Evolutionary conservation across 2,329 filamentous ascomycete species (phyloP).

Genomic region (Herpotrichia juniperi): DNA sequence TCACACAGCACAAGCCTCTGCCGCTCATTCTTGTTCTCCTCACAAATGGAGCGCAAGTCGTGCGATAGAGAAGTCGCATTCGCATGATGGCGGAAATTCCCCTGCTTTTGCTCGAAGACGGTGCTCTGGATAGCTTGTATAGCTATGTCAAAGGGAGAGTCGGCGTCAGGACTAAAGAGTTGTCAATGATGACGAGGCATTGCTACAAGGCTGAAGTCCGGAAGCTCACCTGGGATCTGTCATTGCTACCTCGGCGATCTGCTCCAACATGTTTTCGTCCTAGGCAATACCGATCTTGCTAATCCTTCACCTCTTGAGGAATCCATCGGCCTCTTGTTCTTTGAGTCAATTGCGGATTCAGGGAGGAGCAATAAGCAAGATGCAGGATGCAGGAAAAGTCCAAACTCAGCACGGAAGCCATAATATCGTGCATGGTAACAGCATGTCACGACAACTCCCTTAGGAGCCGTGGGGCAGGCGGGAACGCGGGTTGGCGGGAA

Average conservation of each 20-base stretch:
- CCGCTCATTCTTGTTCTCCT: slow-evolving; percentile 12
- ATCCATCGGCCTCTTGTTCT: slow-evolving; percentile 30
- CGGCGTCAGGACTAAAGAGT: slow-evolving; percentile 18
- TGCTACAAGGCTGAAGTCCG: too few relatives aligned
- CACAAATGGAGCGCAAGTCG: slow-evolving; percentile 19
- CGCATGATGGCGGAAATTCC: slow-evolving; percentile 18
- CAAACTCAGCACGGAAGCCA: slow-evolving; percentile 16
- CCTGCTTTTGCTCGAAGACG: slow-evolving; percentile 24
- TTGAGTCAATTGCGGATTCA: slow-evolving; percentile 18
- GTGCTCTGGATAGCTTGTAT: slow-evolving; percentile 23
- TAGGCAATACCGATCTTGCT: too few relatives aligned
- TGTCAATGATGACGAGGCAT: background rate
- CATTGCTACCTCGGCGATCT: slow-evolving; percentile 29
- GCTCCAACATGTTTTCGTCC: slow-evolving; percentile 27
- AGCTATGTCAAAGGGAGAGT: slow-evolving; percentile 26
- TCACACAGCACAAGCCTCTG: slow-evolving; percentile 18
- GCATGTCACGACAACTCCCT: slow-evolving; percentile 14
- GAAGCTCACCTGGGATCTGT: slow-evolving; percentile 27
- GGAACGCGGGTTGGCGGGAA: slow-evolving; percentile 19
- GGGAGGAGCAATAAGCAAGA: slow-evolving; percentile 19
- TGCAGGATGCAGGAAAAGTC: slow-evolving; percentile 4
- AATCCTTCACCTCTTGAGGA: slow-evolving; percentile 17
- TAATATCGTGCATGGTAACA: slow-evolving; percentile 7
- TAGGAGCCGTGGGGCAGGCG: slow-evolving; percentile 32
- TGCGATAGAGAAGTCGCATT: slow-evolving; percentile 23